Evolutionary conservation across 129 eudicot genomes (phyloP).

Genomic region (Cynara cardunculus): DNA sequence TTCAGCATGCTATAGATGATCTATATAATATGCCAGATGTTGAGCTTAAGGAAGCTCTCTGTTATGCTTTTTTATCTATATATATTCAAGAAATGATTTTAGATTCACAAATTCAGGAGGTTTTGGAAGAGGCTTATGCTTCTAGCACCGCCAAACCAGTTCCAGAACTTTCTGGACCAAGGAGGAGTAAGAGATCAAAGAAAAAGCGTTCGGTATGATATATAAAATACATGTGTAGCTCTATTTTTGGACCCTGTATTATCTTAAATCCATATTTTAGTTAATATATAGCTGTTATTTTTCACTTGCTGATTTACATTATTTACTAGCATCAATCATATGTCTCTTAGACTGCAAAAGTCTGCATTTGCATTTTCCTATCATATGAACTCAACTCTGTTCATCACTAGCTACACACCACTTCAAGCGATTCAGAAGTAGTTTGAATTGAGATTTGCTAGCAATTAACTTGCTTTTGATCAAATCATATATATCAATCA

Average conservation of each 20-base stretch:
- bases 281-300: slow-evolving; percentile 46
- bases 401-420: background rate
- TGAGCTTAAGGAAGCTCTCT: background rate
- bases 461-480: background rate
- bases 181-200: slow-evolving; percentile 92
- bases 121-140: slow-evolving; percentile 66
- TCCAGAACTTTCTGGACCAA: slow-evolving; percentile 63
- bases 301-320: slow-evolving; percentile 32
- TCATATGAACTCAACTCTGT: background rate
- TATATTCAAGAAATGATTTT: slow-evolving; percentile 3
- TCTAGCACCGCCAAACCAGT: slow-evolving; percentile 56
- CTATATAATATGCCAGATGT: slow-evolving; percentile 12
- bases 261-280: slow-evolving; percentile 39
- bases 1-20: background rate
- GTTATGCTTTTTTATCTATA: background rate
- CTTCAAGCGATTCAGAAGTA: background rate
- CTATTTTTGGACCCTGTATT: slow-evolving; percentile 35
- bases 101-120: slow-evolving; percentile 46
- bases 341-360: slow-evolving; percentile 16
- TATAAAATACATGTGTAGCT: slow-evolving; percentile 40
- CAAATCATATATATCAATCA: background rate
- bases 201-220: slow-evolving; percentile 89
- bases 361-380: background rate
- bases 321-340: slow-evolving; percentile 20
- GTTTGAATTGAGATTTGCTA: background rate